These are phyloP conservation scores for Colletotrichum graminicola DNA, from an alignment of 2,329 filamentous ascomycete genomes.

Conservation along the genomic window DNA sequence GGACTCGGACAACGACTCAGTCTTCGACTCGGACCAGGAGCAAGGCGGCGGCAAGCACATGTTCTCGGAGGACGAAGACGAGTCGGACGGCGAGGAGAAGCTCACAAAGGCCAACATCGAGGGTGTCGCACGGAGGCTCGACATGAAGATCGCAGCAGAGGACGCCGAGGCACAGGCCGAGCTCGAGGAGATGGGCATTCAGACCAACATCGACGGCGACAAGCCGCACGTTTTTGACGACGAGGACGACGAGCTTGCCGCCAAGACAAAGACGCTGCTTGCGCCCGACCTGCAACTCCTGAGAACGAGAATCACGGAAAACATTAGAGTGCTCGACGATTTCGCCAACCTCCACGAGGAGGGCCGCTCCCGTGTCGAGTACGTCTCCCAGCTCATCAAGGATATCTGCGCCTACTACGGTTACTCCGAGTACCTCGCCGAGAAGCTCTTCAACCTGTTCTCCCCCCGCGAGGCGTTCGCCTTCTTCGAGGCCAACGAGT, in stretches of 20 bases:
- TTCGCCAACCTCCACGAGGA: slow-evolving; percentile 85
- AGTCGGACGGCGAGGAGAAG: slow-evolving; percentile 88
- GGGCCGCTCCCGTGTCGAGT: slow-evolving; percentile 86
- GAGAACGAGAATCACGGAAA: slow-evolving; percentile 90
- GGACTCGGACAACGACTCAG: slow-evolving; percentile 68
- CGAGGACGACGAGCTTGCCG: slow-evolving; percentile 70
- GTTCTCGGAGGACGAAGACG: slow-evolving; percentile 96
- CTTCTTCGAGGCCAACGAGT: slow-evolving; percentile 99
- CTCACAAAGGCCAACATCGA: slow-evolving; percentile 97
- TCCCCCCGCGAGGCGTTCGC: slow-evolving; percentile 93
- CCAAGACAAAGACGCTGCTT: slow-evolving; percentile 73
- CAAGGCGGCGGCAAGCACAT: slow-evolving; percentile 70
- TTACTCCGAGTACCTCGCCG: slow-evolving; percentile 93
- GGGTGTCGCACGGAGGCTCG: slow-evolving; percentile 87
- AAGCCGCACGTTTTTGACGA: slow-evolving; percentile 75
- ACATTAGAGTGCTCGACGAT: slow-evolving; percentile 89
- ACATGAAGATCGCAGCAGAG: slow-evolving; percentile 80
- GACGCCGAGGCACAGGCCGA: slow-evolving; percentile 88
- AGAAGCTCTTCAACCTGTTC: slow-evolving; percentile 95
- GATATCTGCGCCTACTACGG: slow-evolving; percentile 98
- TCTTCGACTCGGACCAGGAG: slow-evolving; percentile 80
- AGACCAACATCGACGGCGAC: slow-evolving; percentile 92
- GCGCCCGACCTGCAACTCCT: slow-evolving; percentile 92
- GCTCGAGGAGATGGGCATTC: slow-evolving; percentile 84
- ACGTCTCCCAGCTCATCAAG: slow-evolving; percentile 86